Percentiles rank a stretch among this genome's conserved stretches.
These are phyloP conservation scores for Aureobasidium pullulans DNA, from an alignment of 2,329 filamentous ascomycete genomes.

Conservation along the genomic window DNA sequence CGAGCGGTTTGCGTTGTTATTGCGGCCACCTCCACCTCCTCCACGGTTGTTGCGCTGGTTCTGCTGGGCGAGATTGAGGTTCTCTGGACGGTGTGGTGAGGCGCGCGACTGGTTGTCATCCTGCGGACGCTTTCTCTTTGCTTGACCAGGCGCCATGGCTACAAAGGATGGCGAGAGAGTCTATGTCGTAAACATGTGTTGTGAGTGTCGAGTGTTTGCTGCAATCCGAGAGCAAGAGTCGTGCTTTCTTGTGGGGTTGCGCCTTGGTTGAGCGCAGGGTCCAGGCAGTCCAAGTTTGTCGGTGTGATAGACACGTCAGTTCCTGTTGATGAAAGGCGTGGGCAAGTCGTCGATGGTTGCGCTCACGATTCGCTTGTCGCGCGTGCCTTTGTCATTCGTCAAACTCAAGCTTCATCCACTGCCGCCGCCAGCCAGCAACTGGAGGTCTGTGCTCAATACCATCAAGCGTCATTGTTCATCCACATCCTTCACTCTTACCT, in stretches of 20 bases:
- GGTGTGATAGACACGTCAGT: background rate
- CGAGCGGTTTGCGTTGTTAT: conserved; percentile 1
- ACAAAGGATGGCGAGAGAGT: too few relatives aligned
- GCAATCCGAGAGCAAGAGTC: background rate
- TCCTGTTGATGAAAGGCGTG: background rate
- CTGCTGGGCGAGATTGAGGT: conserved; percentile 46
- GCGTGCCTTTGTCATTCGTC: background rate
- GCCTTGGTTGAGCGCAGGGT: background rate
- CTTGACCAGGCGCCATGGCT: conserved; percentile 43
- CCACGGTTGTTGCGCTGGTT: conserved; percentile 28
- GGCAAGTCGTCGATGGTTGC: background rate
- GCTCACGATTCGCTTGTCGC: background rate
- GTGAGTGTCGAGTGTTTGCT: background rate
- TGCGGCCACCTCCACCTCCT: background rate
- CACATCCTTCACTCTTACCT: background rate
- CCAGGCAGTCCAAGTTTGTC: background rate
- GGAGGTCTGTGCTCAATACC: conserved; percentile 10
- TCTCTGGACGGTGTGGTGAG: conserved; percentile 45
- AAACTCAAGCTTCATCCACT: conserved; percentile 1
- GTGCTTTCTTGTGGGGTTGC: background rate
- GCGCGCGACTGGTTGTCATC: conserved; percentile 36
- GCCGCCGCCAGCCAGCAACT: background rate
- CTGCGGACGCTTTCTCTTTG: conserved; percentile 51
- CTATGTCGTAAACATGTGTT: background rate
- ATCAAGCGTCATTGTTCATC: background rate